phyloP scores from a whole-genome alignment of 2,329 filamentous ascomycete genomes.

The Phyllosticta paracitricarpa region DNA sequence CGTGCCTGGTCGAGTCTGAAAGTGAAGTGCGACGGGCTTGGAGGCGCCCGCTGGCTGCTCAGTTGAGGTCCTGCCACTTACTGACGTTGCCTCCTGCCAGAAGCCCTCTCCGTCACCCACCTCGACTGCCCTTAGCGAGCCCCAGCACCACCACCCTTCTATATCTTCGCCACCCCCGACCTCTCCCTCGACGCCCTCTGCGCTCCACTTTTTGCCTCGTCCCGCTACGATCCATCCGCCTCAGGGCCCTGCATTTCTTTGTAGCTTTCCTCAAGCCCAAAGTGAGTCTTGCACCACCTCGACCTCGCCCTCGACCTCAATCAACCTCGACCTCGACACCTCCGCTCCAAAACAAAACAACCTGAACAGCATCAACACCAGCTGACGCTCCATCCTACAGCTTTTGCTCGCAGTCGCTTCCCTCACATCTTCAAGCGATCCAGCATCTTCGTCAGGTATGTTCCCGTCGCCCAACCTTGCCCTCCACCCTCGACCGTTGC shows the following conservation, averaged over 20 bases:
- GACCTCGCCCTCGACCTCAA: background rate
- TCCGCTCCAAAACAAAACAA: background rate
- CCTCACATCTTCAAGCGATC: slow-evolving; percentile 24
- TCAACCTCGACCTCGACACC: background rate
- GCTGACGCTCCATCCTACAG: slow-evolving; percentile 14
- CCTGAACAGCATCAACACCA: background rate
- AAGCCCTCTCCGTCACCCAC: slow-evolving; percentile 8
- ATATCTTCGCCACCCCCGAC: slow-evolving; percentile 14
- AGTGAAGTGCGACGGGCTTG: slow-evolving; percentile 1
- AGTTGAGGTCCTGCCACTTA: slow-evolving; percentile 1
- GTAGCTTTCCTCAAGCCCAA: slow-evolving; percentile 29
- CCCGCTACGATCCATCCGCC: slow-evolving; percentile 26
- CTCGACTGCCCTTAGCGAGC: slow-evolving; percentile 6
- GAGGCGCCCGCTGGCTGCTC: slow-evolving; percentile 3
- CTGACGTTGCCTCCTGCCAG: slow-evolving; percentile 11
- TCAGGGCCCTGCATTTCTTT: slow-evolving; percentile 35
- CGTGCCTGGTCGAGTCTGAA: background rate
- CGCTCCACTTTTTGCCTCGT: slow-evolving; percentile 23
- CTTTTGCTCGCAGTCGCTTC: slow-evolving; percentile 31
- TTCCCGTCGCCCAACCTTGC: slow-evolving; percentile 3
- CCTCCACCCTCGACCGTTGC: background rate
- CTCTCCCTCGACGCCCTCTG: slow-evolving; percentile 20
- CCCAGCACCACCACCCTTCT: slow-evolving; percentile 13
- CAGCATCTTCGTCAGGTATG: slow-evolving; percentile 32
- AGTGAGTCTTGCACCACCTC: slow-evolving; percentile 17